phyloP scores from a whole-genome alignment of 2,329 filamentous ascomycete genomes.

The Lachnellula willkommii region DNA sequence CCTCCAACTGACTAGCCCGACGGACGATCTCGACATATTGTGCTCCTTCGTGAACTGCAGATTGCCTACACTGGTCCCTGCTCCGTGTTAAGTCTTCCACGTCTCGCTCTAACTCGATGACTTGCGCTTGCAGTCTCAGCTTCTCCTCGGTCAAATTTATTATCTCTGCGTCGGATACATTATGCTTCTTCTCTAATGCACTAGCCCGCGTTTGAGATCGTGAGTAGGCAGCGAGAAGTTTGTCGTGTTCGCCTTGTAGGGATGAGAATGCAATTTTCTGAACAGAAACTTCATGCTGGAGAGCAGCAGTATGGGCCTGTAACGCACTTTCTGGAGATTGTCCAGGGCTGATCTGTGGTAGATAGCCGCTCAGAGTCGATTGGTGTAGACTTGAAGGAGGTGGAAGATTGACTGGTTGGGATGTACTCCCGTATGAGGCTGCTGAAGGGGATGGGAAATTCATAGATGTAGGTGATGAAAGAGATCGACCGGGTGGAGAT shows the following conservation, averaged over 20 bases:
- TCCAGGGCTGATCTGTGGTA: slow-evolving; percentile 23
- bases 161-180: slow-evolving; percentile 46
- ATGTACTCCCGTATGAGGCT: slow-evolving; percentile 18
- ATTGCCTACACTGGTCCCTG: slow-evolving; percentile 39
- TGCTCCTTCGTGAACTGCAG: slow-evolving; percentile 29
- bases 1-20: slow-evolving; percentile 29
- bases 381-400: slow-evolving; percentile 18
- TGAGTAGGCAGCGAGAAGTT: slow-evolving; percentile 46
- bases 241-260: slow-evolving; percentile 49
- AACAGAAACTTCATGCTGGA: slow-evolving; percentile 50
- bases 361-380: slow-evolving; percentile 12
- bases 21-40: slow-evolving; percentile 33
- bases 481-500: slow-evolving; percentile 29
- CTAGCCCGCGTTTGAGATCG: slow-evolving; percentile 44
- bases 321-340: slow-evolving; percentile 24
- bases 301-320: slow-evolving; percentile 28
- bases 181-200: slow-evolving; percentile 46
- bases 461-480: slow-evolving; percentile 27
- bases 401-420: slow-evolving; percentile 16
- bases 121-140: slow-evolving; percentile 42
- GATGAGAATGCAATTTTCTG: slow-evolving; percentile 48
- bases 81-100: slow-evolving; percentile 44
- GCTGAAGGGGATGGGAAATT: slow-evolving; percentile 27
- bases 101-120: slow-evolving; percentile 42
- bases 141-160: slow-evolving; percentile 47